These are phyloP conservation scores for Eremothecium gossypii DNA, from an alignment of 1,139 yeast species.

Conservation along the genomic window DNA sequence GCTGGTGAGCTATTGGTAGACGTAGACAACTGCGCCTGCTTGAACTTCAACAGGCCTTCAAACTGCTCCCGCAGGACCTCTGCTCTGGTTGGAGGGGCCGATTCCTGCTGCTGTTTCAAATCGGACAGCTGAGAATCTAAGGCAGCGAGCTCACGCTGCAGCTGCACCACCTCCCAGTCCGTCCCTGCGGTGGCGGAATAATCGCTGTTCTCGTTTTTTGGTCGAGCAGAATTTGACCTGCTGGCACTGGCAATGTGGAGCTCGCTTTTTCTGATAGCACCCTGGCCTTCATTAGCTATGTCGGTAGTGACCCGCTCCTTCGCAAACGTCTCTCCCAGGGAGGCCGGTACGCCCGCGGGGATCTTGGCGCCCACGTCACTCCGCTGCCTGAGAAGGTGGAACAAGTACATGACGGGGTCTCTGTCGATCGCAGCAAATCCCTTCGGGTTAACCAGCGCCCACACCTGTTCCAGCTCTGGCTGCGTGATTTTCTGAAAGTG, in stretches of 20 bases:
- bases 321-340: slow-evolving; percentile 82
- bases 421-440: slow-evolving; percentile 81
- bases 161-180: slow-evolving; percentile 79
- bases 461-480: slow-evolving; percentile 82
- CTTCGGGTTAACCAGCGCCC: slow-evolving; percentile 92
- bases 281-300: slow-evolving; percentile 42
- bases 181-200: slow-evolving; percentile 64
- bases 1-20: slow-evolving; percentile 11
- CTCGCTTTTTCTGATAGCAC: slow-evolving; percentile 29
- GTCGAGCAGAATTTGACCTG: slow-evolving; percentile 8
- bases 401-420: slow-evolving; percentile 81
- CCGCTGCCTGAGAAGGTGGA: slow-evolving; percentile 86
- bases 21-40: slow-evolving; percentile 37
- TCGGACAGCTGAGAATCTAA: slow-evolving; percentile 54
- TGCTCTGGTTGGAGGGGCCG: slow-evolving; percentile 23
- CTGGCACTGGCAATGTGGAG: slow-evolving; percentile 1
- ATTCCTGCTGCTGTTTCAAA: slow-evolving; percentile 39
- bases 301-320: slow-evolving; percentile 78
- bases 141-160: slow-evolving; percentile 69
- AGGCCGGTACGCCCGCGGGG: slow-evolving; percentile 92
- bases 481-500: slow-evolving; percentile 67
- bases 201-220: slow-evolving; percentile 47
- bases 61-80: slow-evolving; percentile 56
- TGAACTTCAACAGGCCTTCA: slow-evolving; percentile 72
- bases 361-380: slow-evolving; percentile 70